These are phyloP conservation scores for Rheum nobile DNA, from an alignment of 148 eudicot species.

Conservation along the genomic window DNA sequence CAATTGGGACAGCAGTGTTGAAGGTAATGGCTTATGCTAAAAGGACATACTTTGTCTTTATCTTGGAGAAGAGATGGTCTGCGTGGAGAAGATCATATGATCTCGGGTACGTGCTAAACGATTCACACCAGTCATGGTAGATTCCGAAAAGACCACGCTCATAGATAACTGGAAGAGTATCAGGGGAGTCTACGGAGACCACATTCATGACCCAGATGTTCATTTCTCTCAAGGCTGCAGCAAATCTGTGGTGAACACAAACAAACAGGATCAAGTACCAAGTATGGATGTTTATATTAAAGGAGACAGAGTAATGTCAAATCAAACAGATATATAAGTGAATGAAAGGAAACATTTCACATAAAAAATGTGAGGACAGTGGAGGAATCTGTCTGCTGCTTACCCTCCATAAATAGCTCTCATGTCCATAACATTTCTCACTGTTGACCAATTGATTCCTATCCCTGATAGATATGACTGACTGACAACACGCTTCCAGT, in stretches of 20 bases:
- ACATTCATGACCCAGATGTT: slow-evolving; percentile 80
- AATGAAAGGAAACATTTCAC: neutral
- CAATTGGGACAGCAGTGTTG: neutral
- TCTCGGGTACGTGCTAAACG: slow-evolving; percentile 73
- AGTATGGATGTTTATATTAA: neutral
- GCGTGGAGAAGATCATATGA: slow-evolving; percentile 81
- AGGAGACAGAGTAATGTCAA: no score
- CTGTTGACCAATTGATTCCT: slow-evolving; percentile 61
- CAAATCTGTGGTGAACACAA: slow-evolving; percentile 35
- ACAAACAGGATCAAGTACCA: neutral
- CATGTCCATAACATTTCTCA: slow-evolving; percentile 90
- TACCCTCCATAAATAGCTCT: slow-evolving; percentile 79
- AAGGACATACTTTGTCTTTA: slow-evolving; percentile 36
- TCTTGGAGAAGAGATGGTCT: slow-evolving; percentile 60
- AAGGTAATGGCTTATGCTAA: neutral
- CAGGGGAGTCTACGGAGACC: slow-evolving; percentile 52
- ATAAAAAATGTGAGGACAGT: neutral
- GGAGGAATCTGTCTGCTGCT: slow-evolving; percentile 15
- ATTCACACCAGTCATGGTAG: slow-evolving; percentile 83
- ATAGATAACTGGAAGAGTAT: slow-evolving; percentile 65
- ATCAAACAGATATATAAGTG: neutral
- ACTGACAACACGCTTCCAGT: slow-evolving; percentile 60
- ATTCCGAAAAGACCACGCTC: slow-evolving; percentile 80
- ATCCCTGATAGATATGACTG: slow-evolving; percentile 53
- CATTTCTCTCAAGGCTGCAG: slow-evolving; percentile 62